Conservation (phyloP, 352 stramenopile species). For the Phytophthora sansomeana region DNA sequence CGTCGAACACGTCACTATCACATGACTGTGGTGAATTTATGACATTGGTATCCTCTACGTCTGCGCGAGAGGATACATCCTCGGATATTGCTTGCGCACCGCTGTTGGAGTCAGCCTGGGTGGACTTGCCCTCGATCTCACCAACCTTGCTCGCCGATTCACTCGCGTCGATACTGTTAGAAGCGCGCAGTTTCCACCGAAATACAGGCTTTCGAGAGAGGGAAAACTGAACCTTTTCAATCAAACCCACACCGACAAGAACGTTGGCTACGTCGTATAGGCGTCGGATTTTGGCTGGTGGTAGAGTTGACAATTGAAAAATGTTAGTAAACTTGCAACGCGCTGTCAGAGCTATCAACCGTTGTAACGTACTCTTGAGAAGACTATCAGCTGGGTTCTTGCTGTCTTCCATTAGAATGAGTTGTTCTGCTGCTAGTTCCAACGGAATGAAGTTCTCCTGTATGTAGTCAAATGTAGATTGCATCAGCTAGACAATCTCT, state of each 20-base stretch:
- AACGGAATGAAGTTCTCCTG: slow-evolving; percentile 93
- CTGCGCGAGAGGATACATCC: slow-evolving; percentile 11
- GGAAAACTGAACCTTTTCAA: slow-evolving; percentile 90
- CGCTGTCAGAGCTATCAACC: neutral
- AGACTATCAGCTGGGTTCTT: slow-evolving; percentile 78
- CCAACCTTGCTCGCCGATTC: neutral
- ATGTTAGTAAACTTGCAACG: slow-evolving; percentile 8
- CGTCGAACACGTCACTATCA: slow-evolving; percentile 69
- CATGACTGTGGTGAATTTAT: slow-evolving; percentile 69
- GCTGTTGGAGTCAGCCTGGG: neutral
- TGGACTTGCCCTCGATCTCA: slow-evolving; percentile 9
- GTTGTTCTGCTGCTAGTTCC: slow-evolving; percentile 93
- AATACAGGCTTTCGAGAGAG: slow-evolving; percentile 88
- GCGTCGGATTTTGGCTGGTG: slow-evolving; percentile 93
- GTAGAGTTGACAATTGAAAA: neutral
- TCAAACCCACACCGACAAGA: slow-evolving; percentile 92
- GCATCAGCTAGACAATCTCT: slow-evolving; percentile 3
- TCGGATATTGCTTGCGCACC: slow-evolving; percentile 13
- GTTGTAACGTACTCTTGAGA: slow-evolving; percentile 76
- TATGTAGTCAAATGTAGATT: neutral
- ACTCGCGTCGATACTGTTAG: neutral
- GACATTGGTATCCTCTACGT: slow-evolving; percentile 31
- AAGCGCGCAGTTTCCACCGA: slow-evolving; percentile 68
- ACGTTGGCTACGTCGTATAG: slow-evolving; percentile 99
- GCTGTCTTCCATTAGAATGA: slow-evolving; percentile 90